A percentile compares a stretch with the other conserved stretches of the same genome.
These are phyloP conservation scores for Symmetrospora coprosmae DNA, from an alignment of 768 basidiomycete genomes.

Conservation along the genomic window DNA sequence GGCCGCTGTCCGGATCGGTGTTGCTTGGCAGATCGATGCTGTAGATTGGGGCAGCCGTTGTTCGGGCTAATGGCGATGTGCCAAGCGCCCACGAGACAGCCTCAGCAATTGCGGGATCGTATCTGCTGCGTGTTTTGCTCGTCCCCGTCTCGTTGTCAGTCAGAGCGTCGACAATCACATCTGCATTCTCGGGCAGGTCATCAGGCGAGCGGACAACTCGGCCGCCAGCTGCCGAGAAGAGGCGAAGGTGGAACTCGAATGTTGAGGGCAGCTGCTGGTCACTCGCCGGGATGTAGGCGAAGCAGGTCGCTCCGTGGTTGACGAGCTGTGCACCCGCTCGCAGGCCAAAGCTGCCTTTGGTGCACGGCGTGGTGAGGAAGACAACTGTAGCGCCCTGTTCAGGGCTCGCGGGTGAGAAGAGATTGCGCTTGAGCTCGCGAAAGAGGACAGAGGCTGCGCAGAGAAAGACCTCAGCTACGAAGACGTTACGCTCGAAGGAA, in stretches of 20 bases:
- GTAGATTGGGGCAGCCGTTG: background rate
- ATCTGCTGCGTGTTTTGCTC: background rate
- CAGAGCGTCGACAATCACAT: slow-evolving; percentile 22
- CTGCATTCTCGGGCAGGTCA: slow-evolving; percentile 15
- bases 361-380: slow-evolving; percentile 8
- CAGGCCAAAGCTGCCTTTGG: slow-evolving; percentile 16
- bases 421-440: background rate
- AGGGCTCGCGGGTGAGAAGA: background rate
- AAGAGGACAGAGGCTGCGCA: slow-evolving; percentile 14
- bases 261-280: slow-evolving; percentile 5
- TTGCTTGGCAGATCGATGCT: slow-evolving; percentile 22
- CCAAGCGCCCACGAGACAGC: slow-evolving; percentile 9
- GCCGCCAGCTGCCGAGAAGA: slow-evolving; percentile 20
- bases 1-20: slow-evolving; percentile 20
- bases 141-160: slow-evolving; percentile 18
- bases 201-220: slow-evolving; percentile 10
- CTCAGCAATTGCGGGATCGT: background rate
- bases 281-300: background rate
- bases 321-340: slow-evolving; percentile 25
- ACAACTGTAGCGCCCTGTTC: slow-evolving; percentile 18
- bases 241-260: slow-evolving; percentile 22
- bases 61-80: background rate
- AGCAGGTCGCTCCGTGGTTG: slow-evolving; percentile 16
- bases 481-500: background rate
- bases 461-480: background rate